These are phyloP conservation scores for Fusarium subtropicale DNA, from an alignment of 2,329 filamentous ascomycete species.

Conservation along the genomic window DNA sequence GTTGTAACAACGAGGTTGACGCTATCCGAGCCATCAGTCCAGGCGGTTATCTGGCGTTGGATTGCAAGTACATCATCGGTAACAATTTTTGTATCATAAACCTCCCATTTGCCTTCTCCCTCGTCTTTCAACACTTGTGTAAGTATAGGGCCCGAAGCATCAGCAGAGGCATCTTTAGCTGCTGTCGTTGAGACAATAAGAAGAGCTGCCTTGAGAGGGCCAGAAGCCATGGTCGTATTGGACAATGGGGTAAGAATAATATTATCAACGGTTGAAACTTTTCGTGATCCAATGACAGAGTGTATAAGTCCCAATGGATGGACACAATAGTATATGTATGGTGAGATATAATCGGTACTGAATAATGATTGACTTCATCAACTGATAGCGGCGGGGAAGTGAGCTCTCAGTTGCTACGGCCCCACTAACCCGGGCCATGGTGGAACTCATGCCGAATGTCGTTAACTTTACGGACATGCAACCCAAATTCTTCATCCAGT, in stretches of 20 bases:
- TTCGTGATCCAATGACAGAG: background rate
- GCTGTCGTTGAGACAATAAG: constrained; percentile 94
- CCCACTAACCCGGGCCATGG: constrained; percentile 41
- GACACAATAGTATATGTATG: background rate
- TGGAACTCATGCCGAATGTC: constrained; percentile 35
- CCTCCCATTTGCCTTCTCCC: constrained; percentile 77
- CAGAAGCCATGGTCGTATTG: constrained; percentile 44
- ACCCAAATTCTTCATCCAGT: constrained; percentile 22
- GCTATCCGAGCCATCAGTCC: constrained; percentile 74
- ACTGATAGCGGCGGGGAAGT: constrained; percentile 36
- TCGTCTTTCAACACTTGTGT: constrained; percentile 75
- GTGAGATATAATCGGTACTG: constrained; percentile 11
- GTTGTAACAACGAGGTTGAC: constrained; percentile 87
- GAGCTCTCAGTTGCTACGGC: constrained; percentile 30
- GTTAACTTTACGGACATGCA: constrained; percentile 28
- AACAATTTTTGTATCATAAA: constrained; percentile 78
- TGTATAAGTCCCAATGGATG: background rate
- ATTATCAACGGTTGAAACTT: background rate
- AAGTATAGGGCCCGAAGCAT: constrained; percentile 76
- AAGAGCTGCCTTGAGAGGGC: constrained; percentile 76
- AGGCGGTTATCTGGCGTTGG: constrained; percentile 76
- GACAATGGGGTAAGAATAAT: background rate
- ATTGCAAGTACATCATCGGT: constrained; percentile 81
- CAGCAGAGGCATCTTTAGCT: constrained; percentile 79
- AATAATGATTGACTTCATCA: constrained; percentile 15